A percentile compares a stretch with the other conserved stretches of the same genome.
Evolutionary conservation across 495 filamentous ascomycete species (phyloP).

Genomic region (Lindgomyces ingoldianus): DNA sequence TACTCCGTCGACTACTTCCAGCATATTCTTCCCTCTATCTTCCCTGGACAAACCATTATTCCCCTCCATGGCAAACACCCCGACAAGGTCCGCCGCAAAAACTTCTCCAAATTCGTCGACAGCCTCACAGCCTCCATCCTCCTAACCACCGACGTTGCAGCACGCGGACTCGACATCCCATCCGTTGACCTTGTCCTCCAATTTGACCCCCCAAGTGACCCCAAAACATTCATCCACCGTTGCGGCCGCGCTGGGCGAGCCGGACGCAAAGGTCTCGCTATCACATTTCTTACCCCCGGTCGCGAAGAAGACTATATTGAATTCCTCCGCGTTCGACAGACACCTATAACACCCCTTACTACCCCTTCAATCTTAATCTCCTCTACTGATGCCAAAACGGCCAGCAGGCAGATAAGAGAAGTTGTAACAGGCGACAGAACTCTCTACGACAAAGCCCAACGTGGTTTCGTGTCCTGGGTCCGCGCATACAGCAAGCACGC

Average conservation of each 20-base stretch:
- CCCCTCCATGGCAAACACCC: conserved; percentile 89
- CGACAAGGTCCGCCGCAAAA: conserved; percentile 74
- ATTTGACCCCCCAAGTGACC: conserved; percentile 86
- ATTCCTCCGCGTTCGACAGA: conserved; percentile 86
- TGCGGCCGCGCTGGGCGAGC: conserved; percentile 91
- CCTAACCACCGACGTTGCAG: conserved; percentile 82
- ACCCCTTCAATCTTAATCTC: conserved; percentile 53
- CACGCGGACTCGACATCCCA: conserved; percentile 89
- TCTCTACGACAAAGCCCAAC: conserved; percentile 82
- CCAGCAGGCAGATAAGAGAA: conserved; percentile 60
- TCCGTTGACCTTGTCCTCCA: conserved; percentile 93
- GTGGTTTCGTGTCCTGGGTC: conserved; percentile 90
- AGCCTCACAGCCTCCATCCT: conserved; percentile 69
- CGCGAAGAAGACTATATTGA: conserved; percentile 85
- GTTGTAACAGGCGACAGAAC: conserved; percentile 71
- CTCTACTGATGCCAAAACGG: conserved; percentile 56
- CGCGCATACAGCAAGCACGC: conserved; percentile 88
- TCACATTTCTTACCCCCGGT: conserved; percentile 79
- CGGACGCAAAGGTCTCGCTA: conserved; percentile 78
- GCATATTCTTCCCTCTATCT: conserved; percentile 66
- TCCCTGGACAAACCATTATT: conserved; percentile 66
- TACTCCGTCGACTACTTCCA: conserved; percentile 93
- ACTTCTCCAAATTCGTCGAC: conserved; percentile 75
- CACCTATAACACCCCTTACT: conserved; percentile 68
- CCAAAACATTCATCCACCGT: conserved; percentile 92